Base-by-base conservation (phyloP, 129 eudicot species). In the Deinandra increscens region DNA sequence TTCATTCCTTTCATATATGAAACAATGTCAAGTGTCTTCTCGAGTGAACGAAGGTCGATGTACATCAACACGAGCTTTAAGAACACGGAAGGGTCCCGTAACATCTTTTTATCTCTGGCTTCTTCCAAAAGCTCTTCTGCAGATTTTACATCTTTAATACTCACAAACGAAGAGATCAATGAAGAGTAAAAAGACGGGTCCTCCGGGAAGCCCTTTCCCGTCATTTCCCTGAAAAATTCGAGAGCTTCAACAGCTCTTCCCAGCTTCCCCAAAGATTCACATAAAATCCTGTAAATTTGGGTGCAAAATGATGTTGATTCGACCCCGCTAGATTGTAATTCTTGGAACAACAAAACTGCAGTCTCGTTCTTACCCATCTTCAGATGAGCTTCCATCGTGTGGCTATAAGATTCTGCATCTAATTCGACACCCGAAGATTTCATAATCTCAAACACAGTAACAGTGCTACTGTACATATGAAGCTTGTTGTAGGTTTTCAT, bases 401-500 rank as follows among this genome's bases (percentile, higher is more conserved):
- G 85, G 14, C 50, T 83, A 34, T 81, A 93, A 79, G 86, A 81
- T 64, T 86, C 87, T 4, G 88, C 66, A 62, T 83, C 85, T 22
- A 89, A 80, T 20, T 53, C 54, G 60, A 93, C 26, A 8, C 81
- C 81, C 8, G 69, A 38, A 17, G 85, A 87, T 74, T 79, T 87
- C 97, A 87, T 87, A 43, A 69, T 51, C 51, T 84, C 81, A 60
- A 78, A 87, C 63, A 82, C 60, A 34, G 49, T 72, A 63, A 82
- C 53, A 7, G 91, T 75, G 64, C 86, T 83, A 59, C 90, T 78
- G 51, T 85, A 89, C 99, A 93, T 89, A 76, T 93, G 97, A 79
- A 93, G 82, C 87, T 89, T 86, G 61, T 89, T 93, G 79, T 79
- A 93, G 14, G 87, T 80, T 81, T 77, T 87, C 92, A 93, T 81